Percentiles rank a stretch among this genome's conserved stretches.
Conservation (phyloP, 176 grass and related monocot genomes). For the Oryza punctata region DNA sequence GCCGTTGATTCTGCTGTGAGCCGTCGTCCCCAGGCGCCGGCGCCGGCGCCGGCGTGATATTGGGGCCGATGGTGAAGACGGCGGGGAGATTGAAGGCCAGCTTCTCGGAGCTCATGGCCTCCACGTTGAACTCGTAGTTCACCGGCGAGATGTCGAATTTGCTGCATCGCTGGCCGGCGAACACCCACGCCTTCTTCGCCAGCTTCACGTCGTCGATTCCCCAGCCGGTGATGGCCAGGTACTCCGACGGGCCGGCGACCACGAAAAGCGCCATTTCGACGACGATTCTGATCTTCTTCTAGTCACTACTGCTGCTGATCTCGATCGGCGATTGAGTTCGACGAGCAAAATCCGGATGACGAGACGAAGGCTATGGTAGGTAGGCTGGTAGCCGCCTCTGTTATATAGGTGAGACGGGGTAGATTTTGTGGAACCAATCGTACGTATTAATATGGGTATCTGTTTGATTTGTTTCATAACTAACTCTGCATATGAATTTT, state of each 20-base stretch:
- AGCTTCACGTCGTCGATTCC: slow-evolving; percentile 61
- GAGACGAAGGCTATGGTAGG: too few relatives aligned
- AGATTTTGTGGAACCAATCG: too few relatives aligned
- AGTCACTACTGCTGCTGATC: not conserved
- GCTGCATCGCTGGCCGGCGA: slow-evolving; percentile 48
- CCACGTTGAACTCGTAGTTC: slow-evolving; percentile 65
- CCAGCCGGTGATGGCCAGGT: slow-evolving; percentile 70
- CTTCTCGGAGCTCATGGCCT: slow-evolving; percentile 94
- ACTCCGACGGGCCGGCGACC: slow-evolving; percentile 64
- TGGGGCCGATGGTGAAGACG: slow-evolving; percentile 90
- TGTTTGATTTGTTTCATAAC: too few relatives aligned
- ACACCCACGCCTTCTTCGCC: slow-evolving; percentile 68
- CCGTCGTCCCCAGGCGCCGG: not conserved
- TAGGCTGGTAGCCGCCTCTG: too few relatives aligned
- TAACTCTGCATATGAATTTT: too few relatives aligned
- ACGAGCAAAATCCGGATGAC: not conserved
- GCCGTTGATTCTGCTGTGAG: not conserved
- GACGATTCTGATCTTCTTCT: not conserved
- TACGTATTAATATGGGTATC: too few relatives aligned
- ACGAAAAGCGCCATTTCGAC: slow-evolving; percentile 30
- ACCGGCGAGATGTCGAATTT: slow-evolving; percentile 70
- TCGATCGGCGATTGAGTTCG: not conserved
- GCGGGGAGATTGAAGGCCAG: slow-evolving; percentile 85
- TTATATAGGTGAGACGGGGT: too few relatives aligned
- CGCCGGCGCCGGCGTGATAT: slow-evolving; percentile 15